Evolutionary conservation across 2,329 filamentous ascomycete genomes (phyloP), one percentile per base, ranked within the genome.

Genomic region (Colletotrichum musae): DNA sequence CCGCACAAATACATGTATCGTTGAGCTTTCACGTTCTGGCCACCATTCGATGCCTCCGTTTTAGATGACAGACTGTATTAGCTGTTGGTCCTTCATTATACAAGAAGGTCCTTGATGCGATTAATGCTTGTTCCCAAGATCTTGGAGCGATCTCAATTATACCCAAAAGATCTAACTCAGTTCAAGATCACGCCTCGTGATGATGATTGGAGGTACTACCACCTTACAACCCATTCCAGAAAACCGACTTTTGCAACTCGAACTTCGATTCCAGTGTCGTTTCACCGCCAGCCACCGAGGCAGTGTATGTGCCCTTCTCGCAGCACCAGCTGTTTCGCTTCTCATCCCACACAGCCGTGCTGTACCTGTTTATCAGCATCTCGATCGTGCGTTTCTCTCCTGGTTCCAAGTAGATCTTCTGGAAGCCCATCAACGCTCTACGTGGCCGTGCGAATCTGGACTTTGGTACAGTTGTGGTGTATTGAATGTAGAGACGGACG

Each of bases 321-420:
- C 86, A 87, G n/a, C 88, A 86, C 91, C 91, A 94, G 73, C 88
- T 83, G 59, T 87, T 83, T 16, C 87, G 82, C 70, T 87, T 85
- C 80, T 94, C 92, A 72, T 93, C 91, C 85, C 90, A 94, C 79
- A 90, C 94, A 58, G 88, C 88, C 0, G 89, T 87, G 0, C 88
- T 89, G 58, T 92, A 89, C 79, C 91, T 93, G 68, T 87, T 76
- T 58, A 90, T 80, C 1, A 81, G 79, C 5, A 94, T 82, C 16
- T 84, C 81, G 1, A 89, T 87, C 5, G 72, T 81, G 79, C 87
- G 85, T 45, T 80, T 84, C 80, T 91, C 85, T 0, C 90, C 91
- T 0, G 88, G 83, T 60, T 85, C 82, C 54, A 95, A 43, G n/a
- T 47, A 21, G 12, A 91, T 84, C 78, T 92, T 93, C 26, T 78